These are phyloP conservation scores for Carex littledalei DNA, from an alignment of 176 grass and related monocot species.

Conservation along the genomic window DNA sequence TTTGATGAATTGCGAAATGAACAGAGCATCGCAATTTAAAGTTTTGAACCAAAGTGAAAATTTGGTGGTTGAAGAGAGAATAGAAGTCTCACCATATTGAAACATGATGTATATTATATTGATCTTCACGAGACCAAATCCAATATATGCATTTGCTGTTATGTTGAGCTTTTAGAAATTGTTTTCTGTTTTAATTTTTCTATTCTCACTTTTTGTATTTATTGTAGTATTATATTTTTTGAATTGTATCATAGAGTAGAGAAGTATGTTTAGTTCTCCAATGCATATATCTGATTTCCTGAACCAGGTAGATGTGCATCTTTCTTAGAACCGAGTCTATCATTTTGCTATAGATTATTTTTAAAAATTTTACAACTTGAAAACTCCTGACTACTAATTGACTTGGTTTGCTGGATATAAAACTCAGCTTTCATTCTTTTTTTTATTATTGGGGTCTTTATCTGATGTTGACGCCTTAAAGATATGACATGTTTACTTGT, in stretches of 20 bases:
- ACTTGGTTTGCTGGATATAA: neutral
- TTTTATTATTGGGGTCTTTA: neutral
- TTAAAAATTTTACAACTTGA: neutral
- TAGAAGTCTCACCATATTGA: neutral
- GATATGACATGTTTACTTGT: conserved; percentile 2
- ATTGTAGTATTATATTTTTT: neutral
- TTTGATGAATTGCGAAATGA: neutral
- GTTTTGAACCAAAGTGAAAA: neutral
- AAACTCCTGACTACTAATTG: neutral
- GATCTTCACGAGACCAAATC: neutral
- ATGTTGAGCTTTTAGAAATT: neutral
- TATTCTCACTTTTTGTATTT: neutral
- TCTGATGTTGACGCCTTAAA: neutral
- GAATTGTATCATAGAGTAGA: neutral
- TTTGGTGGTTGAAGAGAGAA: neutral
- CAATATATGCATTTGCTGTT: neutral
- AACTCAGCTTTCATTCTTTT: neutral
- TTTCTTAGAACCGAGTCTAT: neutral
- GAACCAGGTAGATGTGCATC: neutral
- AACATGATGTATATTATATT: neutral
- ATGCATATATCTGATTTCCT: neutral
- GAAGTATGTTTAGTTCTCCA: neutral
- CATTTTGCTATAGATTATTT: neutral
- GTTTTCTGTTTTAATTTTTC: neutral
- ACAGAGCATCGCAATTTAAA: neutral